These are phyloP conservation scores for Bauhinia variegata DNA, from an alignment of 306 rosid genomes.

Conservation along the genomic window DNA sequence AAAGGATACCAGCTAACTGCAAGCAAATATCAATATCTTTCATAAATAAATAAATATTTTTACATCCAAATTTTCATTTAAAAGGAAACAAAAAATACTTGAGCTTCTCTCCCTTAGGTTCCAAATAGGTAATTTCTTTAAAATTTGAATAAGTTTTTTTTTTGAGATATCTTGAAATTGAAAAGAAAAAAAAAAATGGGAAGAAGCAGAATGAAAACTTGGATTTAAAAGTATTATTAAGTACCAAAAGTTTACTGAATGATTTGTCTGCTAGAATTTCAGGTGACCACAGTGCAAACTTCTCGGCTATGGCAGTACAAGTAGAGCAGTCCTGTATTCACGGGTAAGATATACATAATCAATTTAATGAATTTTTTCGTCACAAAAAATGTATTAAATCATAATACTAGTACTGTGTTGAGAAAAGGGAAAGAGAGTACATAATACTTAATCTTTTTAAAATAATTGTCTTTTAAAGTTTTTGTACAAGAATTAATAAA, in stretches of 20 bases:
- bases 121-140: background rate
- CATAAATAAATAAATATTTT: too few relatives aligned
- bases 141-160: too few relatives aligned
- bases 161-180: background rate
- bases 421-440: too few relatives aligned
- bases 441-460: too few relatives aligned
- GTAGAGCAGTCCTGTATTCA: constrained; percentile 67
- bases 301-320: constrained; percentile 71
- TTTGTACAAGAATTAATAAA: too few relatives aligned
- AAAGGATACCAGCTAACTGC: constrained; percentile 81
- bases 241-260: constrained; percentile 82
- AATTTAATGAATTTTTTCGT: background rate
- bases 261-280: constrained; percentile 66
- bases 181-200: background rate
- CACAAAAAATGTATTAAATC: too few relatives aligned
- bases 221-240: constrained; percentile 14
- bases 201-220: background rate
- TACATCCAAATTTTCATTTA: too few relatives aligned
- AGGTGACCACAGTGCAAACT: constrained; percentile 61
- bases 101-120: too few relatives aligned
- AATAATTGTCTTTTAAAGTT: too few relatives aligned
- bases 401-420: too few relatives aligned
- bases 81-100: too few relatives aligned
- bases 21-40: too few relatives aligned
- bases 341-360: background rate